These are phyloP conservation scores for Drechmeria coniospora DNA, from an alignment of 2,329 filamentous ascomycete species.

Conservation along the genomic window DNA sequence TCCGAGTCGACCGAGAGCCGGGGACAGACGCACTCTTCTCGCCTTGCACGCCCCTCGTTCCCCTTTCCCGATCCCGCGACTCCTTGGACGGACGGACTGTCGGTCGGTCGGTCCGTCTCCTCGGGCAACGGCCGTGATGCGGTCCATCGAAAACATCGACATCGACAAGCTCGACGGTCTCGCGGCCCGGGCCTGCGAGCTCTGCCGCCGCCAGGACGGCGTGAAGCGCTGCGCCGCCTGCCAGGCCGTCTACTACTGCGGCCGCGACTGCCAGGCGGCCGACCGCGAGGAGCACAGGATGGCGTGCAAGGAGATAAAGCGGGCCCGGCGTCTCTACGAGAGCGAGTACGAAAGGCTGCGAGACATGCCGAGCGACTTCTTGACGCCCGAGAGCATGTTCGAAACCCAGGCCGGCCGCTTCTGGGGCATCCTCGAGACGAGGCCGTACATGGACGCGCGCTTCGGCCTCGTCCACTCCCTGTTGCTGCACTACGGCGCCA, in stretches of 20 bases:
- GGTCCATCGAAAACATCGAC: not conserved
- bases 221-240: slow-evolving; percentile 3
- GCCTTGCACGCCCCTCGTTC: too few relatives aligned
- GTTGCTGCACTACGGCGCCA: slow-evolving; percentile 14
- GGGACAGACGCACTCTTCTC: too few relatives aligned
- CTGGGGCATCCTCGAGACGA: slow-evolving; percentile 23
- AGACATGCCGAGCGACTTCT: slow-evolving; percentile 10
- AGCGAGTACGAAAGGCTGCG: slow-evolving; percentile 23
- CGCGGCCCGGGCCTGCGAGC: slow-evolving; percentile 5
- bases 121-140: too few relatives aligned
- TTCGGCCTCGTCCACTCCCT: slow-evolving; percentile 14
- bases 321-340: slow-evolving; percentile 1
- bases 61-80: too few relatives aligned
- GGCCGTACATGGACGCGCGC: slow-evolving; percentile 26
- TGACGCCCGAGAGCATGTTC: slow-evolving; percentile 19
- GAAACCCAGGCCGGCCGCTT: slow-evolving; percentile 23
- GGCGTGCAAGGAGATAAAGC: slow-evolving; percentile 1
- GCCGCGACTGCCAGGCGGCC: slow-evolving; percentile 1
- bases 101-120: too few relatives aligned
- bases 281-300: slow-evolving; percentile 2
- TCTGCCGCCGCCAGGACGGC: slow-evolving; percentile 5
- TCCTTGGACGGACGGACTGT: too few relatives aligned
- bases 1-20: too few relatives aligned
- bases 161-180: not conserved
- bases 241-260: slow-evolving; percentile 5